Conservation (phyloP, 2,329 filamentous ascomycete species). For the Chrysoporthe austroafricana region DNA sequence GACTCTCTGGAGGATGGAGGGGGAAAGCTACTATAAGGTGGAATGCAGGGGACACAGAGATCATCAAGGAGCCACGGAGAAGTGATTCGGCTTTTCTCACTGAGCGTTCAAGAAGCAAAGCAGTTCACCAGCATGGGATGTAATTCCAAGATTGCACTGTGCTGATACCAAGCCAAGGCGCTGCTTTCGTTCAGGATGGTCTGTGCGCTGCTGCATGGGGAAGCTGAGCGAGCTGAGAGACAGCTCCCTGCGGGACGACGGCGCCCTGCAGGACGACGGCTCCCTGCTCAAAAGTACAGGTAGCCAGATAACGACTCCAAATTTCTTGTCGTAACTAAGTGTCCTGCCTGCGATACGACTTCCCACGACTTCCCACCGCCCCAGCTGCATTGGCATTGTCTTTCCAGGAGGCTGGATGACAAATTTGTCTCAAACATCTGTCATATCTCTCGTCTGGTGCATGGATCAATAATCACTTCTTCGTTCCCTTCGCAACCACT, state of each 20-base stretch:
- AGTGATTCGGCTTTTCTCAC: too few species aligned
- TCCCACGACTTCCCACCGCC: neutral
- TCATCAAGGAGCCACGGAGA: too few species aligned
- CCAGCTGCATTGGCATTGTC: neutral
- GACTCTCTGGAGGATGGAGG: too few species aligned
- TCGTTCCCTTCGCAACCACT: slow-evolving; percentile 10
- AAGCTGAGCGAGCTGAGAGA: neutral
- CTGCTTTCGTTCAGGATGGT: neutral
- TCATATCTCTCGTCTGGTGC: slow-evolving; percentile 2
- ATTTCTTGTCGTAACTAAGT: slow-evolving; percentile 24
- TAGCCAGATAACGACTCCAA: slow-evolving; percentile 28
- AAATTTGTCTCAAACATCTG: neutral
- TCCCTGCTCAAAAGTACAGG: neutral
- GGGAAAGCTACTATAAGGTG: too few species aligned
- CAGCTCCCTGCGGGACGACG: neutral
- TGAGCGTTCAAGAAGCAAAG: neutral
- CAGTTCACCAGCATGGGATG: neutral
- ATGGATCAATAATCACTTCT: slow-evolving; percentile 15
- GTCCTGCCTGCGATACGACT: slow-evolving; percentile 13
- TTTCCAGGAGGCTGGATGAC: neutral
- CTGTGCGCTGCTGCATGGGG: slow-evolving; percentile 2
- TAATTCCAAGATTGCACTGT: too few species aligned
- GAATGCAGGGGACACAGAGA: too few species aligned
- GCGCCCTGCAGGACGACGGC: slow-evolving; percentile 12
- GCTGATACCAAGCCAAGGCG: neutral